Base-by-base conservation (phyloP, 768 basidiomycete species). In the Lentinula aciculospora region DNA sequence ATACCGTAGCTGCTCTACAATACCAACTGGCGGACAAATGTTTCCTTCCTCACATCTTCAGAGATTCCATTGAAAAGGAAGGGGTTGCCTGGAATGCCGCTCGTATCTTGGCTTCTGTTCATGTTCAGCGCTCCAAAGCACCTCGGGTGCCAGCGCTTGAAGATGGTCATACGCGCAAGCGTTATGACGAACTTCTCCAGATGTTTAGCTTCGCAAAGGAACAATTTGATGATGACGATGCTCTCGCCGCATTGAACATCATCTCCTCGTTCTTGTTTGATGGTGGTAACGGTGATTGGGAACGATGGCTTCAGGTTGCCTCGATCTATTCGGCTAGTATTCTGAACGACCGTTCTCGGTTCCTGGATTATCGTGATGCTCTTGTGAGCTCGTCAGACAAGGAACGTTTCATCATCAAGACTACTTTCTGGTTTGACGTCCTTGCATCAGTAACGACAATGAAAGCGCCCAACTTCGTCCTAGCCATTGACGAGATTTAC, bases 361-460 rank as follows among this genome's bases (percentile, higher is more conserved):
- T 65, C 63, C 63, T 64, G 31, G 74, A 76, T 25, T 75, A 79
- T 8, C 71, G 72, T 54, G 74, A 76, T 48, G 77, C 78, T 6
- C 74, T 89, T 12, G 58, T 73, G 32, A 57, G 60, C 15, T 83
- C 80, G 62, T 61, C 66, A 21, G 78, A 75, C 75, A 82, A 74
- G 71, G 78, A 74, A 68, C 81, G 72, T 36, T 92, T 92, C 70
- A 85, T 92, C 66, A 78, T 92, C 71, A 90, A 90, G 69, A 87
- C 90, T 27, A 83, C 88, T 15, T 84, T 92, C 56, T 93, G 91
- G 91, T 91, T 92, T 68, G 91, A 93, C 67, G 88, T 92, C 34
- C 77, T 92, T 53, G 89, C 88, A 6, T 83, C 86, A 1, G 80
- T 86, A 51, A 89, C 89, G n/a, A 83, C 80, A n/a, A 74, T 78